Base-by-base conservation (phyloP, 2,329 filamentous ascomycete genomes). In the Penicillium expansum region DNA sequence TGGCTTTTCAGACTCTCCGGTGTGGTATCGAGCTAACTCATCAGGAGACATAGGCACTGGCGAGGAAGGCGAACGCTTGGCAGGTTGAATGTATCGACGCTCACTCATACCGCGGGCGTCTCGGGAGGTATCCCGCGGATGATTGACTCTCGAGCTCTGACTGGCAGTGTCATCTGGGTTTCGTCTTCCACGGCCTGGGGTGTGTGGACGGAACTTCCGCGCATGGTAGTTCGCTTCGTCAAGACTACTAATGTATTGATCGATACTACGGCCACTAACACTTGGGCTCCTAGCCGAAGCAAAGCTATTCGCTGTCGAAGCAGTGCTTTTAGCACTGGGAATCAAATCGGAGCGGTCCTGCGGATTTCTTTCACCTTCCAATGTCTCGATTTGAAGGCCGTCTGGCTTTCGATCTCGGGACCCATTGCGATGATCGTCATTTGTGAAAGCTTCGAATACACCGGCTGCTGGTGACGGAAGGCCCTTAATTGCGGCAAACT, bases 41-140 rank as follows among this genome's bases (percentile, higher is more conserved):
- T 96, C 91, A 0, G 92, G 92, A 3, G 92, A 96, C 92, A 97
- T 97, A 3, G 92, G 91, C 2, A 96, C 83, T 0, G 93, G 93
- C 0, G 93, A 97, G 2, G 91, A 95, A 0, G 93, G 93, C 1
- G 93, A 97, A 22, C 90, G 83, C 75, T 96, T 96, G 13, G 86
- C 84, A 18, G 89, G 85, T 68, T 86, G 88, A 60, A 88, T 91
- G 62, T 86, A 88, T 22, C 87, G 83, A 43, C 83, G 81, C 13
- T 82, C 78, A 24, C 82, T 82, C 60, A 90, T 83, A 20, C 89
- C 90, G 56, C 90, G 86, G 41, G 67, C 67, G 20, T 89, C 88
- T 62, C 88, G 84, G 0, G 90, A 91, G 11, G 74, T 72, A 18
- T 90, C 87, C 22, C 86, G 81, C 11, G 80, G 77, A 57, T 74